Conservation (phyloP, 164 flowering plant genomes). For the Dillenia suffruticosa region DNA sequence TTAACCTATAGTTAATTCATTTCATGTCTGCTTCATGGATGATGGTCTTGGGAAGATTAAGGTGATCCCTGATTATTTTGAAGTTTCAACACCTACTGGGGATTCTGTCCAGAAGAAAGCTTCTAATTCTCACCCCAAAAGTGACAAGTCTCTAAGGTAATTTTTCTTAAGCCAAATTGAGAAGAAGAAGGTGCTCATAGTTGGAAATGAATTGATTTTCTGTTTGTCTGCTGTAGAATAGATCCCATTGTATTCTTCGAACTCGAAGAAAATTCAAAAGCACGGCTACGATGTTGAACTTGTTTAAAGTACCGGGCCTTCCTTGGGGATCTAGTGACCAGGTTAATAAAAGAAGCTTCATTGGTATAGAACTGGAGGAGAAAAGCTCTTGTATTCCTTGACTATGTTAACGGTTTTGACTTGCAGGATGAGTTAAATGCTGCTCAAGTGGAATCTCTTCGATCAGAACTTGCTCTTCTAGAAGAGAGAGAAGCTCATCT, state of each 20-base stretch:
- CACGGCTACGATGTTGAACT: constrained; percentile 63
- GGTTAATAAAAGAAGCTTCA: constrained; percentile 30
- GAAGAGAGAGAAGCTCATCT: constrained; percentile 87
- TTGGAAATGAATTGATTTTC: constrained; percentile 5
- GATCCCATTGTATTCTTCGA: constrained; percentile 33
- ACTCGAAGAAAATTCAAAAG: constrained; percentile 40
- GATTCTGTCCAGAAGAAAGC: constrained; percentile 19
- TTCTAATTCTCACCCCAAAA: constrained; percentile 23
- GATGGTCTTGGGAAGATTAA: constrained; percentile 53
- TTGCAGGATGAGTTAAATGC: constrained; percentile 68
- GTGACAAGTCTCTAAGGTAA: constrained; percentile 39
- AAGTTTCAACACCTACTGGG: constrained; percentile 35
- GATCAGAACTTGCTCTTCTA: constrained; percentile 64
- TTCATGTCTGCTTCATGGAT: constrained; percentile 46
- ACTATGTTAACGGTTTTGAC: constrained; percentile 5
- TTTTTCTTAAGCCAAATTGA: neutral
- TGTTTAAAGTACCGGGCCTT: constrained; percentile 56
- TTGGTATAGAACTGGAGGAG: neutral
- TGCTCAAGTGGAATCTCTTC: constrained; percentile 72
- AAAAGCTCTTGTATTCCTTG: constrained; percentile 2
- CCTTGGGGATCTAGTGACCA: constrained; percentile 70
- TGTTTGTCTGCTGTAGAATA: constrained; percentile 29
- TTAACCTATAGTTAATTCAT: no score
- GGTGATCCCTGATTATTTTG: constrained; percentile 65
- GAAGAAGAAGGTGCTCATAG: neutral